A percentile compares a stretch with the other conserved stretches of the same genome.
Evolutionary conservation across 2,329 filamentous ascomycete species (phyloP).

Genomic region (Curvularia eragrostidis): DNA sequence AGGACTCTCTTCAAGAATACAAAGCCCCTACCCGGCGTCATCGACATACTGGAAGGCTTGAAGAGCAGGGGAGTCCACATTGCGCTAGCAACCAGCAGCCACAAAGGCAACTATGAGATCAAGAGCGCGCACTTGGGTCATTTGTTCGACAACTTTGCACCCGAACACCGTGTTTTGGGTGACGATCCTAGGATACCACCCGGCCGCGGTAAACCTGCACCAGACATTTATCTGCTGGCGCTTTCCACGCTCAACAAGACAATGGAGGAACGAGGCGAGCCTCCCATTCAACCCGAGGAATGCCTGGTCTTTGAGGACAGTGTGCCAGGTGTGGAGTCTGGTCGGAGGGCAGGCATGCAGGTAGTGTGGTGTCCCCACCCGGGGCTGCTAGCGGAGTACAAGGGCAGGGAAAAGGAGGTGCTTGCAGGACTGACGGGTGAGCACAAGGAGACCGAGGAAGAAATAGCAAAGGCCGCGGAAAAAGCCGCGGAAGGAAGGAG

Average conservation of each 20-base stretch:
- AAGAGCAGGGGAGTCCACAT: slow-evolving; percentile 70
- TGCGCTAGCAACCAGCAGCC: slow-evolving; percentile 84
- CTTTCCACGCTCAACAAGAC: slow-evolving; percentile 82
- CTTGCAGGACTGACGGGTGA: slow-evolving; percentile 81
- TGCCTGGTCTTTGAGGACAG: slow-evolving; percentile 97
- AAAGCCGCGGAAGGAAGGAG: slow-evolving; percentile 49
- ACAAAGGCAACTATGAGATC: slow-evolving; percentile 73
- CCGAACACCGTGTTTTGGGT: slow-evolving; percentile 80
- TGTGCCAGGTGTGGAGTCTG: slow-evolving; percentile 90
- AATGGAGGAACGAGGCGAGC: slow-evolving; percentile 64
- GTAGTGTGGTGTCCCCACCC: slow-evolving; percentile 91
- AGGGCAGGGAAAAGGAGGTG: slow-evolving; percentile 78
- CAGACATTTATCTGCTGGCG: slow-evolving; percentile 92
- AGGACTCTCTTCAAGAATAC: slow-evolving; percentile 73
- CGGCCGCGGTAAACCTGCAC: slow-evolving; percentile 90
- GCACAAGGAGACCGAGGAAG: slow-evolving; percentile 64
- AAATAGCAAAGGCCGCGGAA: slow-evolving; percentile 43
- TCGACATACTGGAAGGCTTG: slow-evolving; percentile 69
- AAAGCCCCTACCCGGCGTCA: slow-evolving; percentile 80
- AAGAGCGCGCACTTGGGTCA: slow-evolving; percentile 69
- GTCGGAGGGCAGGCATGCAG: slow-evolving; percentile 89
- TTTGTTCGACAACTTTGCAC: slow-evolving; percentile 67
- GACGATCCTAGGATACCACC: slow-evolving; percentile 79
- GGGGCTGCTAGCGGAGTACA: slow-evolving; percentile 76
- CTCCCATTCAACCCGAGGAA: slow-evolving; percentile 77